These are phyloP conservation scores for Metschnikowia anglica DNA, from an alignment of 805 yeast genomes.

Conservation along the genomic window DNA sequence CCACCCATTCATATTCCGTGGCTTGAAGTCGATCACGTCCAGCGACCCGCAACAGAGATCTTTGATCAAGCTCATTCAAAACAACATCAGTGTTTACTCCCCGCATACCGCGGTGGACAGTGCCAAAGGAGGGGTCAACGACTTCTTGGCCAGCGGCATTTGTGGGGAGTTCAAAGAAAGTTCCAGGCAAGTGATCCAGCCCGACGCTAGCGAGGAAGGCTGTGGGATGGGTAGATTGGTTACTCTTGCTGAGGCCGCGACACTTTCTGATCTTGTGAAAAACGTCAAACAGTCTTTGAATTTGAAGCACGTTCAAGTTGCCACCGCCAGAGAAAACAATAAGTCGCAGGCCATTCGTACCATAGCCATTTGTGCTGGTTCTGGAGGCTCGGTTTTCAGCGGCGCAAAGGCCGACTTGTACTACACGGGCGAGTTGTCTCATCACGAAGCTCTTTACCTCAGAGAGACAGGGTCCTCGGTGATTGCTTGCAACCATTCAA, in stretches of 20 bases:
- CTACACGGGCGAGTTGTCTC: conserved; percentile 91
- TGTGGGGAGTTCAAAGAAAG: conserved; percentile 27
- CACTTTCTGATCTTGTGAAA: conserved; percentile 45
- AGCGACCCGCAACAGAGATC: conserved; percentile 80
- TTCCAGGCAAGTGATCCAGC: conserved; percentile 42
- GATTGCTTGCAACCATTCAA: conserved; percentile 82
- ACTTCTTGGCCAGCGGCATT: conserved; percentile 75
- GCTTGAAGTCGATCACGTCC: conserved; percentile 67
- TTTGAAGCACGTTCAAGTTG: conserved; percentile 62
- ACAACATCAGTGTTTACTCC: conserved; percentile 83
- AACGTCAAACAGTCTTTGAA: conserved; percentile 55
- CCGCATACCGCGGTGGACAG: conserved; percentile 98
- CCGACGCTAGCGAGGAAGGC: conserved; percentile 43
- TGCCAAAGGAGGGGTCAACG: conserved; percentile 89
- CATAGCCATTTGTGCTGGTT: conserved; percentile 92
- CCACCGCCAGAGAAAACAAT: conserved; percentile 32
- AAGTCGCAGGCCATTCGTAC: conserved; percentile 36
- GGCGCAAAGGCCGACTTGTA: conserved; percentile 65
- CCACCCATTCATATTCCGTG: conserved; percentile 89
- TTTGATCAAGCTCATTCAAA: conserved; percentile 65
- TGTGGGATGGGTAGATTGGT: conserved; percentile 86
- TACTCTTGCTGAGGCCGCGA: conserved; percentile 42
- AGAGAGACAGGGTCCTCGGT: conserved; percentile 72
- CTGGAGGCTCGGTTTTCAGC: conserved; percentile 77
- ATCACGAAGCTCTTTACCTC: conserved; percentile 79